These are phyloP conservation scores for Arachnopeziza araneosa DNA, from an alignment of 2,329 filamentous ascomycete genomes.

Conservation along the genomic window DNA sequence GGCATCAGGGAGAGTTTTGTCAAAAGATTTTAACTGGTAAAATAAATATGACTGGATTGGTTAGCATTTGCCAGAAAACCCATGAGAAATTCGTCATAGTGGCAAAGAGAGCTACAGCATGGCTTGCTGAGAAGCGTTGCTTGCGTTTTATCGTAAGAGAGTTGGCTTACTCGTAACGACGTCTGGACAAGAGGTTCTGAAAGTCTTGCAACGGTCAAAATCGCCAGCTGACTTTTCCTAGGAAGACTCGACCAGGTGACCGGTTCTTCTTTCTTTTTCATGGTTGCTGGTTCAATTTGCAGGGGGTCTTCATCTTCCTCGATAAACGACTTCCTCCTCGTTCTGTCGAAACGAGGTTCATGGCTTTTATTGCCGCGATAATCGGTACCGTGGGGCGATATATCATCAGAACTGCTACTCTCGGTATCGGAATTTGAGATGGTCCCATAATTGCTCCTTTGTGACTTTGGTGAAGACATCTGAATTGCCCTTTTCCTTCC, in stretches of 20 bases:
- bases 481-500: background rate
- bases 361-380: slow-evolving; percentile 3
- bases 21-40: slow-evolving; percentile 65
- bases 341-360: slow-evolving; percentile 13
- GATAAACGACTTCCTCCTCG: slow-evolving; percentile 17
- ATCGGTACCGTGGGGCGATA: slow-evolving; percentile 16
- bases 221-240: slow-evolving; percentile 68
- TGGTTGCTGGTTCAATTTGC: slow-evolving; percentile 19
- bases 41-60: slow-evolving; percentile 35
- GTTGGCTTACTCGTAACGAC: slow-evolving; percentile 35
- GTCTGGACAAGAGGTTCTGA: slow-evolving; percentile 80
- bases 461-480: slow-evolving; percentile 3
- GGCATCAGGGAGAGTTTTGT: slow-evolving; percentile 32
- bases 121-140: too few relatives aligned
- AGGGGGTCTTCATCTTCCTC: slow-evolving; percentile 26
- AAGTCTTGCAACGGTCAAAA: slow-evolving; percentile 72
- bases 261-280: slow-evolving; percentile 18
- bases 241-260: slow-evolving; percentile 70
- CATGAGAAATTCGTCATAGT: slow-evolving; percentile 40
- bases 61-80: background rate
- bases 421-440: slow-evolving; percentile 10
- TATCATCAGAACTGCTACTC: slow-evolving; percentile 5
- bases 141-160: slow-evolving; percentile 30
- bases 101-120: slow-evolving; percentile 58
- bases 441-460: slow-evolving; percentile 7